phyloP scores from a whole-genome alignment of 106 monocot species.

The Posidonia australis region DNA sequence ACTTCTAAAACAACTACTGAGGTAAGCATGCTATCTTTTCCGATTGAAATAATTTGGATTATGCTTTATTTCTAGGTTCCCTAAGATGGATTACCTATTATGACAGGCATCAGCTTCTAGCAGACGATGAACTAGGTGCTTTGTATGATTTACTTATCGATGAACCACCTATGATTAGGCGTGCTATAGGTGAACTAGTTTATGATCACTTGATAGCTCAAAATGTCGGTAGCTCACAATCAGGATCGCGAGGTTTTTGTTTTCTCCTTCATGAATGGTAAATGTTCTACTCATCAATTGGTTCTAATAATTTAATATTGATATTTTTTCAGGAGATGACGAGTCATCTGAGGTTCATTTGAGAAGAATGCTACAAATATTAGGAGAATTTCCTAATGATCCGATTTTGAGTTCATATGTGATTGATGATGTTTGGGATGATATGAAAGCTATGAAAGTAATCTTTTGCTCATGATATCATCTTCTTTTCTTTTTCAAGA shows the following conservation, averaged over 20 bases:
- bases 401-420: conserved; percentile 85
- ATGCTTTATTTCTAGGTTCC: not conserved
- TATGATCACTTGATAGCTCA: conserved; percentile 98
- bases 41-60: not conserved
- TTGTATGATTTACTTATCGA: conserved; percentile 98
- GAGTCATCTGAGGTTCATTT: conserved; percentile 91
- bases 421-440: conserved; percentile 99
- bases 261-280: conserved; percentile 2
- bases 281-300: conserved; percentile 2
- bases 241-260: conserved; percentile 31
- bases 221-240: conserved; percentile 55
- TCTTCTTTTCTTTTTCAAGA: not conserved
- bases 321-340: conserved; percentile 40
- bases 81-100: not conserved
- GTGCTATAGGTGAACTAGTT: conserved; percentile 91
- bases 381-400: conserved; percentile 93
- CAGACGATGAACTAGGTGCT: conserved; percentile 92
- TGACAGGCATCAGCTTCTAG: conserved; percentile 85
- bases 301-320: not conserved
- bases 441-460: conserved; percentile 99
- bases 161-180: conserved; percentile 88
- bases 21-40: conserved; percentile 26
- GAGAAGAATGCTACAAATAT: conserved; percentile 83
- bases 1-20: conserved; percentile 77
- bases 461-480: not conserved